A percentile compares a stretch with the other conserved stretches of the same genome.
phyloP scores from a whole-genome alignment of 257 asterid genomes.

The Handroanthus guayacan region DNA sequence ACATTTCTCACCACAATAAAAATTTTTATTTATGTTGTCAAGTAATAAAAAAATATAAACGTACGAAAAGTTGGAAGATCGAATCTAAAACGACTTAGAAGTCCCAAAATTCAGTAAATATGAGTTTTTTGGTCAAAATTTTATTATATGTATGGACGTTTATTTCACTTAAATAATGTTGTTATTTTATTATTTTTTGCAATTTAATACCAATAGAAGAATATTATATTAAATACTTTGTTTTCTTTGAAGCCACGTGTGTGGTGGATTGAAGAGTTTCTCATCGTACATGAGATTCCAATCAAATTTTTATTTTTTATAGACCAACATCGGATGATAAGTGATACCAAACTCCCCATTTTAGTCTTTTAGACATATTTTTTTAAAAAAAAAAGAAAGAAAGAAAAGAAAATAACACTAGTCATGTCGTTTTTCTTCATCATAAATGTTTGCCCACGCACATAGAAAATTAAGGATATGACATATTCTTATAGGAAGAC shows the following conservation, averaged over 20 bases:
- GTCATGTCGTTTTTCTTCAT: too few species aligned
- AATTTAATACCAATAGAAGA: background rate
- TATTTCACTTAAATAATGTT: background rate
- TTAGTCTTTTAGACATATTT: background rate
- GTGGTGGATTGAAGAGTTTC: constrained; percentile 19
- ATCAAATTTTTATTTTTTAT: background rate
- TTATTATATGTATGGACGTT: too few species aligned
- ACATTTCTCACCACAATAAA: background rate
- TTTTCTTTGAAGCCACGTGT: constrained; percentile 16
- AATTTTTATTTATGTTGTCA: too few species aligned
- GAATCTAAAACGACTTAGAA: background rate
- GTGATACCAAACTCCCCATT: background rate
- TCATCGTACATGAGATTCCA: constrained; percentile 21
- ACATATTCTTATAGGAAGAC: too few species aligned
- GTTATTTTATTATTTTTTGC: too few species aligned
- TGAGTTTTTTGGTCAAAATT: too few species aligned
- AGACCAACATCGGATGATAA: constrained; percentile 22
- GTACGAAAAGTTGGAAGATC: background rate
- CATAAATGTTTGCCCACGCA: too few species aligned
- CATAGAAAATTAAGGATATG: too few species aligned
- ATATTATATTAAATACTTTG: background rate
- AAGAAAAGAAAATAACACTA: too few species aligned
- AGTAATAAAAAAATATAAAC: background rate
- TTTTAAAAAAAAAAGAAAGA: too few species aligned
- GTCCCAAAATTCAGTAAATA: too few species aligned